Percentiles rank a stretch among this genome's conserved stretches.
Evolutionary conservation across 441 rosid genomes (phyloP).

Genomic region (Daphne laureola): DNA sequence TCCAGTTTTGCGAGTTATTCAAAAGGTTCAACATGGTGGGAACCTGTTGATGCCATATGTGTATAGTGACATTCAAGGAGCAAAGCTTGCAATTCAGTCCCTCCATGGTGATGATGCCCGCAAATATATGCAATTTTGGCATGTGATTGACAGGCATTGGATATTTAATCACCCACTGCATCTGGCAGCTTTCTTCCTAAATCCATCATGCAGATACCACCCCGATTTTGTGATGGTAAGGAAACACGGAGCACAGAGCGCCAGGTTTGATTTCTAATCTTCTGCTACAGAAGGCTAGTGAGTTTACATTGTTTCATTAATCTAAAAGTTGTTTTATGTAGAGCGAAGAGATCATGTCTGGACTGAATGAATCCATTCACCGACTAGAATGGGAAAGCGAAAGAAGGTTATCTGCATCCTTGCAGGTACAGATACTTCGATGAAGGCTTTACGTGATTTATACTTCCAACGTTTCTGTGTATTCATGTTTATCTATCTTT

Average conservation of each 20-base stretch:
- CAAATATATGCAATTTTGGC: conserved; percentile 71
- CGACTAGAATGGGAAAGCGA: conserved; percentile 61
- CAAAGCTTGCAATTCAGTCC: conserved; percentile 59
- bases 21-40: conserved; percentile 42
- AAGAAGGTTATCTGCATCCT: conserved; percentile 65
- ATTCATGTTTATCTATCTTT: not conserved
- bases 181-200: conserved; percentile 80
- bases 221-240: conserved; percentile 65
- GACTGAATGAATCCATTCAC: conserved; percentile 72
- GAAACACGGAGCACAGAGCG: conserved; percentile 4
- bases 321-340: conserved; percentile 18
- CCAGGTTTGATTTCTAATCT: not conserved
- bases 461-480: not conserved
- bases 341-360: conserved; percentile 68
- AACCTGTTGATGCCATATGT: conserved; percentile 47
- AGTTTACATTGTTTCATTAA: not conserved
- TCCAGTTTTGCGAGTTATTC: conserved; percentile 63
- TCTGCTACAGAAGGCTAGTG: not conserved
- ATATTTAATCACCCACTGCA: conserved; percentile 75
- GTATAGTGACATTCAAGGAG: conserved; percentile 59
- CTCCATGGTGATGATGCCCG: conserved; percentile 61
- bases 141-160: conserved; percentile 67
- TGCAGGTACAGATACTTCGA: conserved; percentile 45
- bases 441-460: not conserved
- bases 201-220: conserved; percentile 68